A percentile compares a stretch with the other conserved stretches of the same genome.
Conservation (phyloP, 768 basidiomycete species). For the Cystofilobasidium ferigula region DNA sequence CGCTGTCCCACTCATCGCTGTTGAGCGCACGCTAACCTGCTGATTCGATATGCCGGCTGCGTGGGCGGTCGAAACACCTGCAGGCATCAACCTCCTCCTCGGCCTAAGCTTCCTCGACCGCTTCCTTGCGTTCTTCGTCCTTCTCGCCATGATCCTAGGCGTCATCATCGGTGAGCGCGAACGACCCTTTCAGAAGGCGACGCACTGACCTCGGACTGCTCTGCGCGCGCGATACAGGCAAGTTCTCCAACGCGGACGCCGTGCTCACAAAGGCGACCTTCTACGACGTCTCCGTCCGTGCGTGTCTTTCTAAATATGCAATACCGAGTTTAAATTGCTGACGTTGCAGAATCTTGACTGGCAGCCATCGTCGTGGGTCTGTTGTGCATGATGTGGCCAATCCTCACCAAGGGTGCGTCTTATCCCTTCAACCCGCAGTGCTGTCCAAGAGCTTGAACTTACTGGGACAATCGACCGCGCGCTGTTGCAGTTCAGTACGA, state of each 20-base stretch:
- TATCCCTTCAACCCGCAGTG: background rate
- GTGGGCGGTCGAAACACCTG: too few species aligned
- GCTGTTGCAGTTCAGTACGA: constrained; percentile 55
- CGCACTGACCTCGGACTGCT: background rate
- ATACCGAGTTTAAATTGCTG: background rate
- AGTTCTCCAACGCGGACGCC: constrained; percentile 23
- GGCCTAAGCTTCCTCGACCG: constrained; percentile 49
- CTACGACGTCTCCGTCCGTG: constrained; percentile 64
- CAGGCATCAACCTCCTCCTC: constrained; percentile 26
- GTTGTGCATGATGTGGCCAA: constrained; percentile 81
- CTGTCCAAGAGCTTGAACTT: background rate
- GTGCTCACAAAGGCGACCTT: constrained; percentile 51
- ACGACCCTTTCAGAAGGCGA: background rate
- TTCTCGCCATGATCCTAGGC: constrained; percentile 63
- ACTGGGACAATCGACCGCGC: background rate
- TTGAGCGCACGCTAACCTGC: background rate
- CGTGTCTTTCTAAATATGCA: constrained; percentile 35
- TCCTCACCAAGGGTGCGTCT: constrained; percentile 48
- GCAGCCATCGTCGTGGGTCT: constrained; percentile 70
- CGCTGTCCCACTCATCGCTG: background rate
- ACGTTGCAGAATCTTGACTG: background rate
- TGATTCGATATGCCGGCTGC: background rate
- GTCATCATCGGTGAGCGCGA: constrained; percentile 52
- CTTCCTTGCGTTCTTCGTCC: constrained; percentile 54
- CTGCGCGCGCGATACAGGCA: constrained; percentile 9